Percentiles rank a stretch among this genome's conserved stretches.
These are phyloP conservation scores for Kitagawia praeruptora DNA, from an alignment of 129 eudicot genomes.

Conservation along the genomic window DNA sequence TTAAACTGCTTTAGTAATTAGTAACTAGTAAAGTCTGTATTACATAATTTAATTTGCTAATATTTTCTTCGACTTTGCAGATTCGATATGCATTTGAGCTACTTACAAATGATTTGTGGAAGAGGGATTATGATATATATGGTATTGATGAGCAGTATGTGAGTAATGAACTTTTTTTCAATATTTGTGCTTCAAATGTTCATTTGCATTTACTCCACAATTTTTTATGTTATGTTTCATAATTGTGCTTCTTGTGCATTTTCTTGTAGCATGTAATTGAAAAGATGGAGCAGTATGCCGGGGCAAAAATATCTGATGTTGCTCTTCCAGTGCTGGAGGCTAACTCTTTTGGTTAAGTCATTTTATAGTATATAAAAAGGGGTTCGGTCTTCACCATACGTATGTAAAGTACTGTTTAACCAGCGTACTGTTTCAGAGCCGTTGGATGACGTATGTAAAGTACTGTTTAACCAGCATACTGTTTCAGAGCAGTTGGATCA, in stretches of 20 bases:
- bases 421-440: too few relatives aligned
- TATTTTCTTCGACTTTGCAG: conserved; percentile 28
- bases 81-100: conserved; percentile 84
- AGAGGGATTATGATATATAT: conserved; percentile 86
- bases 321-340: conserved; percentile 59
- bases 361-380: conserved; percentile 2
- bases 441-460: too few relatives aligned
- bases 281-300: conserved; percentile 41
- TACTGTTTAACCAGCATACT: too few relatives aligned
- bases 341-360: conserved; percentile 38
- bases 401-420: too few relatives aligned
- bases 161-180: conserved; percentile 19
- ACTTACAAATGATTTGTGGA: conserved; percentile 61
- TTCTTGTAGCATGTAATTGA: conserved; percentile 53
- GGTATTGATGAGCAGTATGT: conserved; percentile 71
- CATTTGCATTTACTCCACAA: not conserved
- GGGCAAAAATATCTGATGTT: conserved; percentile 38
- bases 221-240: not conserved
- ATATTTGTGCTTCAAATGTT: not conserved
- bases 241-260: conserved; percentile 1
- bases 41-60: not conserved
- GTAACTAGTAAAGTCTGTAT: not conserved
- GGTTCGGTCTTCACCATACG: too few relatives aligned
- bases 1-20: not conserved
- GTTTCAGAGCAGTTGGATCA: too few relatives aligned